Base-by-base conservation (phyloP, 139 green algal genomes). In the Chlorella sp. region DNA sequence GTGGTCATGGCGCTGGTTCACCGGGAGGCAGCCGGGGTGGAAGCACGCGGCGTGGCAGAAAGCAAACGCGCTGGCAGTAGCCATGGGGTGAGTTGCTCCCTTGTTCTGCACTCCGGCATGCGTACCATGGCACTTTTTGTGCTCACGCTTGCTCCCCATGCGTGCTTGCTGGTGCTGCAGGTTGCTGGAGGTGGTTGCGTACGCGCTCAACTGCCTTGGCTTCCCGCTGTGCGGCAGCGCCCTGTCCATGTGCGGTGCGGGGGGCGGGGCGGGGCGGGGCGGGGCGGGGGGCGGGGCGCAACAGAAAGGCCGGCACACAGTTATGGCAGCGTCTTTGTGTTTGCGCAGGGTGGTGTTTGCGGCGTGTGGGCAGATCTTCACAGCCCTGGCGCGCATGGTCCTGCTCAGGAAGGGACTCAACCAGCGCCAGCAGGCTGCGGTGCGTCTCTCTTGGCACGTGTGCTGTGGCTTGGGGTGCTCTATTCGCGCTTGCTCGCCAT, bases 341-440 rank as follows among this genome's bases (percentile, higher is more conserved):
- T 10, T 24, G 2, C 61, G 60, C 33, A 81, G 67, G 24, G 50
- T 88, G 23, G 35, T 88, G 55, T 62, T 87, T n/a, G 66, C 83
- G 2, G 82, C 33, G 1, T 61, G 74, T 17, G 49, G 71, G 10
- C 83, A 88, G 69, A 50, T 82, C 6, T 69, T 87, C 67, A 87
- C 83, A 5, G 80, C 80, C 5, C 17, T 65, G 22, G 26, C 79
- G 17, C 80, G 70, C 17, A 67, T 62, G 27, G 70, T 76, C 26
- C 5, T 85, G 29, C 70, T 88, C 30, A 27, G 60, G 29, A 68
- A 71, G 5, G 51, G 62, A 2, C 49, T 88, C 5, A 71, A 59
- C 14, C 22, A 17, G 1, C 50, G 49, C 10, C 81, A 87, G 67
- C 62, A 49, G 62, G 6, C 6, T 24, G 30, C 29, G 6, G 62